phyloP scores from a whole-genome alignment of 768 basidiomycete species.

The Termitomyces titanicus region DNA sequence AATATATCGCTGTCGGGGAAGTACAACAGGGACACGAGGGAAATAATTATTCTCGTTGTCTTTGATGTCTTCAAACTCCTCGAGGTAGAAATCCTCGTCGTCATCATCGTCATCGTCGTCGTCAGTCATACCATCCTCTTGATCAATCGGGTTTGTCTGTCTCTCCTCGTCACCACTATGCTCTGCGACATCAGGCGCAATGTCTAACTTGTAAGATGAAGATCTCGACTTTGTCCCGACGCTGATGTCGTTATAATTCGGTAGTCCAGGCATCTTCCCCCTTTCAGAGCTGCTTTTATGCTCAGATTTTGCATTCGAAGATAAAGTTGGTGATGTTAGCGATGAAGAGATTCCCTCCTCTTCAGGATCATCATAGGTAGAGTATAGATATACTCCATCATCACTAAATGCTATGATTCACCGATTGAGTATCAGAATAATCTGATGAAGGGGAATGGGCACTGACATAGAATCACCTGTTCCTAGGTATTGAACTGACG shows the following conservation, averaged over 20 bases:
- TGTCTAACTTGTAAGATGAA: slow-evolving; percentile 14
- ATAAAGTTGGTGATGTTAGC: slow-evolving; percentile 21
- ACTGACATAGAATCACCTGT: slow-evolving; percentile 65
- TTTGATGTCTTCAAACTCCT: slow-evolving; percentile 20
- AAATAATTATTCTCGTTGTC: slow-evolving; percentile 22
- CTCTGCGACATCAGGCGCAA: slow-evolving; percentile 15
- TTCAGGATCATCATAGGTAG: slow-evolving; percentile 60
- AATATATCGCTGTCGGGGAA: slow-evolving; percentile 58
- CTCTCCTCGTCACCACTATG: slow-evolving; percentile 18
- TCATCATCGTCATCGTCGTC: slow-evolving; percentile 26
- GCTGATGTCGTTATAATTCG: slow-evolving; percentile 23
- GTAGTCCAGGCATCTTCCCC: neutral
- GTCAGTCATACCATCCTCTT: neutral
- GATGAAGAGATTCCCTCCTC: slow-evolving; percentile 15
- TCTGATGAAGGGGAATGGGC: neutral
- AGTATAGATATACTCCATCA: slow-evolving; percentile 72
- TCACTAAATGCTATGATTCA: slow-evolving; percentile 58
- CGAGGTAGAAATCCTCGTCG: slow-evolving; percentile 21
- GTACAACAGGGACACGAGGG: slow-evolving; percentile 46
- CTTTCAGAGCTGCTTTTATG: slow-evolving; percentile 11
- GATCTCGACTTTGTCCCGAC: slow-evolving; percentile 21
- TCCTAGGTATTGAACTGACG: neutral
- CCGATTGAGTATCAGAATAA: slow-evolving; percentile 2
- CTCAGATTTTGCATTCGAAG: slow-evolving; percentile 23
- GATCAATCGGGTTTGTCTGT: slow-evolving; percentile 1